Conservation (phyloP, 139 green algal genomes). For the Volvox reticuliferus region DNA sequence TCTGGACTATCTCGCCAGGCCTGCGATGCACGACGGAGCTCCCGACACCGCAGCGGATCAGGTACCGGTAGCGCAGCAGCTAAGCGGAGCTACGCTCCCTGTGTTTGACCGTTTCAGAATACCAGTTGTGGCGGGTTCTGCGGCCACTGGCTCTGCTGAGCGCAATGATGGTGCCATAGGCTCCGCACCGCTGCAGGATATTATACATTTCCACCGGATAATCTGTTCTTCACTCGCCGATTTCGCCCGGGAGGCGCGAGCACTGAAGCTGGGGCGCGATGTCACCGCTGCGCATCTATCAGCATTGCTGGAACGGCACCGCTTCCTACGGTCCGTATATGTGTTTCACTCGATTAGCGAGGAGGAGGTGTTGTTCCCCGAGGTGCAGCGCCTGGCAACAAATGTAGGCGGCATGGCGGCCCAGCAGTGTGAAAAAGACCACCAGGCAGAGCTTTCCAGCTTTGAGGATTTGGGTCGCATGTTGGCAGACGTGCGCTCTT, state of each 20-base stretch:
- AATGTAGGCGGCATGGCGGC: not conserved
- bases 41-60: too few species aligned
- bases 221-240: slow-evolving; percentile 85
- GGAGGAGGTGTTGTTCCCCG: slow-evolving; percentile 93
- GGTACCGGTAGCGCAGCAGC: too few species aligned
- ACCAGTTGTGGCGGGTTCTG: too few species aligned
- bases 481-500: slow-evolving; percentile 83
- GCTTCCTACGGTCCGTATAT: slow-evolving; percentile 92
- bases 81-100: too few species aligned
- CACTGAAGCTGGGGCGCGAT: slow-evolving; percentile 55
- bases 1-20: too few species aligned
- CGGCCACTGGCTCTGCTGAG: too few species aligned
- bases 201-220: slow-evolving; percentile 87
- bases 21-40: too few species aligned
- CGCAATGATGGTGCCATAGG: not conserved
- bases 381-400: slow-evolving; percentile 63
- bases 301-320: slow-evolving; percentile 79
- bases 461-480: slow-evolving; percentile 87
- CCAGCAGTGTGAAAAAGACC: slow-evolving; percentile 76
- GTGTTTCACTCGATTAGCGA: slow-evolving; percentile 91
- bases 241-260: slow-evolving; percentile 80
- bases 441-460: slow-evolving; percentile 71
- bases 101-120: too few species aligned
- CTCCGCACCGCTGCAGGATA: slow-evolving; percentile 69
- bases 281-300: slow-evolving; percentile 64